phyloP scores from a whole-genome alignment of 495 filamentous ascomycete genomes.

The Penicillium parvum region DNA sequence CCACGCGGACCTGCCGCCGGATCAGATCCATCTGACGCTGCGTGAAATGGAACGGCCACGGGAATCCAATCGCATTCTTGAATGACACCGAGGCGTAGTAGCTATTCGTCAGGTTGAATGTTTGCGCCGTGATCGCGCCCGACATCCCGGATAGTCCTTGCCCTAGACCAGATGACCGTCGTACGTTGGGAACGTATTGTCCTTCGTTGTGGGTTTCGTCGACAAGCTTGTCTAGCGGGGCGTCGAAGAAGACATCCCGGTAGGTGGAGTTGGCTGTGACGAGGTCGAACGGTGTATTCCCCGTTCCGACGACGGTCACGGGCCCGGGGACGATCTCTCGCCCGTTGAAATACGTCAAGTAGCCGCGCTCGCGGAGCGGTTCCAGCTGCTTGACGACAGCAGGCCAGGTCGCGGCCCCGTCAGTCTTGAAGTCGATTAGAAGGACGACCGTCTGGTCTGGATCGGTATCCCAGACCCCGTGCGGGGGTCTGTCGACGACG shows the following conservation, averaged over 20 bases:
- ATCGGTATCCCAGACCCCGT: slow-evolving; percentile 48
- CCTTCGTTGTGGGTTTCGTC: slow-evolving; percentile 3
- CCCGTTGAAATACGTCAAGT: slow-evolving; percentile 55
- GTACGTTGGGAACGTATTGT: background rate
- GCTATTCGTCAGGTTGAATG: slow-evolving; percentile 46
- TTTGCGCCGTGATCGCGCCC: slow-evolving; percentile 33
- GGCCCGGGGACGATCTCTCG: slow-evolving; percentile 46
- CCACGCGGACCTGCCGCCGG: slow-evolving; percentile 60
- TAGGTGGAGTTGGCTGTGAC: slow-evolving; percentile 43
- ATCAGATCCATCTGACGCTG: slow-evolving; percentile 56
- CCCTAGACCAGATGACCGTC: slow-evolving; percentile 14
- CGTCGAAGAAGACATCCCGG: slow-evolving; percentile 63
- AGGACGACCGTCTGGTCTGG: slow-evolving; percentile 58
- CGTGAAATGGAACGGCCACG: slow-evolving; percentile 39
- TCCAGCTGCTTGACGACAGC: slow-evolving; percentile 56
- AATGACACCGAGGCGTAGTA: slow-evolving; percentile 45
- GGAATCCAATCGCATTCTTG: slow-evolving; percentile 32
- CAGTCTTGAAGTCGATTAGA: slow-evolving; percentile 69
- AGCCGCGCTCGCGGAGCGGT: slow-evolving; percentile 62
- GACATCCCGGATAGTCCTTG: slow-evolving; percentile 38
- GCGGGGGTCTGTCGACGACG: slow-evolving; percentile 13
- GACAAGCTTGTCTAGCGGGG: slow-evolving; percentile 44
- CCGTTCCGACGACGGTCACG: slow-evolving; percentile 76
- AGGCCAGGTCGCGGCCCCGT: slow-evolving; percentile 42
- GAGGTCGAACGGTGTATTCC: slow-evolving; percentile 67